Percentiles rank a stretch among this genome's conserved stretches.
Evolutionary conservation across 805 yeast genomes (phyloP).

Genomic region (Lachancea nothofagi): DNA sequence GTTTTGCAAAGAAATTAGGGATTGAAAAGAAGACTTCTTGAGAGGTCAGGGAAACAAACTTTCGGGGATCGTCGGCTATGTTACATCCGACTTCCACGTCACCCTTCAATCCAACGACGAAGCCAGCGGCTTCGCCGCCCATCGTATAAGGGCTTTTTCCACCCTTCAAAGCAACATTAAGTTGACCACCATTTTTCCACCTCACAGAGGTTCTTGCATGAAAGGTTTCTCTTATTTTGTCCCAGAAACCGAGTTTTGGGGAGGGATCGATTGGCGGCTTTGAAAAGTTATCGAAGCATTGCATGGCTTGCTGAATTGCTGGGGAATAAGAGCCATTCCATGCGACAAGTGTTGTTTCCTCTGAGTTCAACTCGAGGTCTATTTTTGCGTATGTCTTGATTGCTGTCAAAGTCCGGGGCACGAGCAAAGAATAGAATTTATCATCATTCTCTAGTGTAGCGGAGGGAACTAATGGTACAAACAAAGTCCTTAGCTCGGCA

Average conservation of each 20-base stretch:
- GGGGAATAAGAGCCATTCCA: constrained; percentile 88
- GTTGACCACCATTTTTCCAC: constrained; percentile 45
- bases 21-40: constrained; percentile 61
- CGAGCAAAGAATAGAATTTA: constrained; percentile 48
- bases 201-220: constrained; percentile 63
- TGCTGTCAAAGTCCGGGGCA: constrained; percentile 72
- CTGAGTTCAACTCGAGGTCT: constrained; percentile 48
- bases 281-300: constrained; percentile 73
- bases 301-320: constrained; percentile 73
- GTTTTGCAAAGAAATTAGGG: constrained; percentile 63
- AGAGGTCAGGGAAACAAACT: constrained; percentile 60
- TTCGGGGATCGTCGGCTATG: constrained; percentile 59
- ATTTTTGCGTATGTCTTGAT: constrained; percentile 67
- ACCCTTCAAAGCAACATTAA: constrained; percentile 64
- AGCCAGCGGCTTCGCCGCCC: constrained; percentile 66
- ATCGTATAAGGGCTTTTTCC: constrained; percentile 74
- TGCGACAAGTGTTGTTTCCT: constrained; percentile 55
- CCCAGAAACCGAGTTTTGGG: constrained; percentile 86
- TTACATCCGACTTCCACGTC: constrained; percentile 58
- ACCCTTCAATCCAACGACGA: constrained; percentile 64
- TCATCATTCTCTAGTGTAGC: constrained; percentile 36
- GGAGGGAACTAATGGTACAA: constrained; percentile 57
- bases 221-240: constrained; percentile 66
- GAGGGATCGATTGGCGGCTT: constrained; percentile 91
- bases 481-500: constrained; percentile 52